Evolutionary conservation across 164 flowering plant species (phyloP).

Genomic region (Piper betle): DNA sequence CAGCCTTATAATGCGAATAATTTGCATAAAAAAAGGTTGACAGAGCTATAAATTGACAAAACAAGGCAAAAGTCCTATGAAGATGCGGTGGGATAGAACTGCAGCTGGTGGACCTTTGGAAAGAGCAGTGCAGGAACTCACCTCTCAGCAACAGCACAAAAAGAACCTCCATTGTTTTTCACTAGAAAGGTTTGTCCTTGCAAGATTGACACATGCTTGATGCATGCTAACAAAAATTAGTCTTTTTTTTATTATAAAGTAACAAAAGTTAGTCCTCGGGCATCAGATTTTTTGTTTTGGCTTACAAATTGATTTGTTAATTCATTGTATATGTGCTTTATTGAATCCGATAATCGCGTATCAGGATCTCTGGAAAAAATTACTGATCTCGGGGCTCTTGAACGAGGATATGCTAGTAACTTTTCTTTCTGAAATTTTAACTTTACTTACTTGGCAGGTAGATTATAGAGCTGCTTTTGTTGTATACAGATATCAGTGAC

Average conservation of each 20-base stretch:
- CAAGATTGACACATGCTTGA: background rate
- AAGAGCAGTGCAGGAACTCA: slow-evolving; percentile 24
- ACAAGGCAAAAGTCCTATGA: slow-evolving; percentile 48
- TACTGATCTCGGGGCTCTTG: slow-evolving; percentile 30
- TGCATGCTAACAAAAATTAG: background rate
- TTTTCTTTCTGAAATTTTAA: background rate
- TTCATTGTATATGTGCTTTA: too few relatives aligned
- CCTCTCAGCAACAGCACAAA: slow-evolving; percentile 12
- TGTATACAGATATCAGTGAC: slow-evolving; percentile 57
- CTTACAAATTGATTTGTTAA: background rate
- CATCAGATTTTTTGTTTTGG: background rate
- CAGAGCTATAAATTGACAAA: slow-evolving; percentile 80
- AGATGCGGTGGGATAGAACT: slow-evolving; percentile 61
- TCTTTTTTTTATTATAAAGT: too few relatives aligned
- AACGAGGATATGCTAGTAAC: slow-evolving; percentile 62
- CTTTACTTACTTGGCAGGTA: background rate
- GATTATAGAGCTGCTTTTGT: background rate
- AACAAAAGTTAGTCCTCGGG: too few relatives aligned
- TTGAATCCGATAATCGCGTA: slow-evolving; percentile 17
- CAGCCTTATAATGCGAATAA: background rate
- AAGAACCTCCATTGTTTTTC: slow-evolving; percentile 14
- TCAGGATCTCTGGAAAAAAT: slow-evolving; percentile 19
- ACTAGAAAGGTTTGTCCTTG: background rate
- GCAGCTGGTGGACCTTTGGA: slow-evolving; percentile 27
- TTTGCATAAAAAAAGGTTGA: background rate